These are phyloP conservation scores for Epichloe coenophiala DNA, from an alignment of 2,329 filamentous ascomycete genomes.

Conservation along the genomic window DNA sequence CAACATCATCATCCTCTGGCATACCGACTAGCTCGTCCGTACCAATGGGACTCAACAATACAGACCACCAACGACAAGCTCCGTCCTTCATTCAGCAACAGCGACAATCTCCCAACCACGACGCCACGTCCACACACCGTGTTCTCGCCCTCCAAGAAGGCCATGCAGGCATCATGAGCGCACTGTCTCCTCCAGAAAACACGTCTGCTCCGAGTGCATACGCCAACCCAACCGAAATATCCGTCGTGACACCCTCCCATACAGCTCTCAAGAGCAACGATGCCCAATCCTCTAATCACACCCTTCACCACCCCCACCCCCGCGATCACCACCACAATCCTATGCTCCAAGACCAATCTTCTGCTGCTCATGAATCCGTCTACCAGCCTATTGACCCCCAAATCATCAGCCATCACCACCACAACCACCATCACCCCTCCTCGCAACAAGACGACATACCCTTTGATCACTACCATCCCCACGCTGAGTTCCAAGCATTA, in stretches of 20 bases:
- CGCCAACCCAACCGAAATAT: conserved; percentile 35
- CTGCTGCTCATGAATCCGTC: conserved; percentile 9
- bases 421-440: conserved; percentile 14
- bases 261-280: not conserved
- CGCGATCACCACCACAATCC: conserved; percentile 19
- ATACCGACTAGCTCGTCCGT: not conserved
- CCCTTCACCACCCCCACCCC: conserved; percentile 7
- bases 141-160: conserved; percentile 19
- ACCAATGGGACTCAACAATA: not conserved
- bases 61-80: not conserved
- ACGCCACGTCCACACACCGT: conserved; percentile 10
- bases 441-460: conserved; percentile 15
- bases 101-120: conserved; percentile 3
- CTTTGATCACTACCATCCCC: conserved; percentile 28
- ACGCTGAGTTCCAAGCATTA: conserved; percentile 40
- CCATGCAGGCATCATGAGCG: conserved; percentile 14
- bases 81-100: not conserved
- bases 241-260: conserved; percentile 18
- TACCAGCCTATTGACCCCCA: conserved; percentile 48
- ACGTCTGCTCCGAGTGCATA: conserved; percentile 25
- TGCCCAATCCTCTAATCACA: not conserved
- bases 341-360: conserved; percentile 19
- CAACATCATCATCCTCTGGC: not conserved
- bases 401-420: conserved; percentile 32
- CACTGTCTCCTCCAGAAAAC: conserved; percentile 14